A percentile compares a stretch with the other conserved stretches of the same genome.
These are phyloP conservation scores for Ceratobasidium sp. DNA, from an alignment of 1,284 basidiomycete species.

Conservation along the genomic window DNA sequence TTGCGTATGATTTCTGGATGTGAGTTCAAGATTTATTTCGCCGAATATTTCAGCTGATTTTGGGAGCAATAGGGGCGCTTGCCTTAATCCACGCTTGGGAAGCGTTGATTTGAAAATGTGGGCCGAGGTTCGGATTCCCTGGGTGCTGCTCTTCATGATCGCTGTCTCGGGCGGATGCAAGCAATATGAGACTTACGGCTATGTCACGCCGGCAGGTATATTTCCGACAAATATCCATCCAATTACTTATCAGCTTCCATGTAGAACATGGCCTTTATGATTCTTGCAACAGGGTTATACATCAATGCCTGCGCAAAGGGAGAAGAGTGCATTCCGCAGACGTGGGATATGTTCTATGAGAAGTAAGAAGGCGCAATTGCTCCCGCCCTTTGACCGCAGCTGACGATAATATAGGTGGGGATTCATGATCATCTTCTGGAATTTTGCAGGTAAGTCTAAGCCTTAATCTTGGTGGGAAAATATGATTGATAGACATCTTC, in stretches of 20 bases:
- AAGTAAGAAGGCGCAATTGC: constrained; percentile 64
- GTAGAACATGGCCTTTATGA: constrained; percentile 98
- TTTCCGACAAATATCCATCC: background rate
- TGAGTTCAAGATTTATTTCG: constrained; percentile 69
- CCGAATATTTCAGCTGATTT: background rate
- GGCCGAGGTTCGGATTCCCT: constrained; percentile 97
- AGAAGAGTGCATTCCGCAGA: constrained; percentile 98
- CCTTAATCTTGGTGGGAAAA: background rate
- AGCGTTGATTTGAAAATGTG: constrained; percentile 98
- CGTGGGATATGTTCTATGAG: constrained; percentile 99
- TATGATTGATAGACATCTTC: constrained; percentile 7
- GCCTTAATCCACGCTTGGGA: constrained; percentile 93
- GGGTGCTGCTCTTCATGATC: constrained; percentile 96
- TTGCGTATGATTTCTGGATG: constrained; percentile 97
- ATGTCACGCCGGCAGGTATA: constrained; percentile 83
- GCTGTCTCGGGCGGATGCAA: constrained; percentile 93
- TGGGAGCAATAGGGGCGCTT: constrained; percentile 20
- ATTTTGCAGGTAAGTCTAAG: constrained; percentile 82
- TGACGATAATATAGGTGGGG: constrained; percentile 66
- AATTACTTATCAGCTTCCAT: constrained; percentile 19
- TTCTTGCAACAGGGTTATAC: constrained; percentile 94
- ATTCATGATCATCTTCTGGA: constrained; percentile 98
- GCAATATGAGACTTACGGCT: constrained; percentile 93
- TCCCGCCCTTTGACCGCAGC: background rate
- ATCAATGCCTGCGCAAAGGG: constrained; percentile 96